A percentile compares a stretch with the other conserved stretches of the same genome.
Conservation (phyloP, 1,284 basidiomycete species). For the Paramarasmius palmivorus region DNA sequence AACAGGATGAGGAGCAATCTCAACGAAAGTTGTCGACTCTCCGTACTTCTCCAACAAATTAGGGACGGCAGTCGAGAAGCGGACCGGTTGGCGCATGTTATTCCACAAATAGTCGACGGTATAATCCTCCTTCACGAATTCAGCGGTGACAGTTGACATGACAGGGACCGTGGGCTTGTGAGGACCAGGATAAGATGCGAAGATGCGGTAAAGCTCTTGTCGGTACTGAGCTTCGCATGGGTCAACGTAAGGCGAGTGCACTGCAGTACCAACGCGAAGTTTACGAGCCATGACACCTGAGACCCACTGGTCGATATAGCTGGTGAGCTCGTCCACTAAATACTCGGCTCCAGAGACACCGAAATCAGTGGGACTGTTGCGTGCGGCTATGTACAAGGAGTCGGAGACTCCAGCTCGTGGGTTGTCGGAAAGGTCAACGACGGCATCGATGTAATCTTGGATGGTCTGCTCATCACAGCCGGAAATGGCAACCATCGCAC, state of each 20-base stretch:
- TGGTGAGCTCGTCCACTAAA: neutral
- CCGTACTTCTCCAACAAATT: neutral
- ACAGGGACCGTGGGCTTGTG: neutral
- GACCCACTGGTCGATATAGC: slow-evolving; percentile 1
- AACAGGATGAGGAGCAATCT: slow-evolving; percentile 11
- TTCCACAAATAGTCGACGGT: slow-evolving; percentile 6
- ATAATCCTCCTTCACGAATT: neutral
- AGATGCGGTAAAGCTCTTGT: slow-evolving; percentile 2
- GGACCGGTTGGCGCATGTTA: slow-evolving; percentile 8
- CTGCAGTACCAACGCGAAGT: slow-evolving; percentile 1
- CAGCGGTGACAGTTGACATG: slow-evolving; percentile 10
- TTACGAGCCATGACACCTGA: neutral
- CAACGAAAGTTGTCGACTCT: slow-evolving; percentile 4
- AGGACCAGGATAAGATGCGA: neutral
- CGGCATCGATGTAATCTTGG: slow-evolving; percentile 5
- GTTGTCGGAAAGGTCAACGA: neutral
- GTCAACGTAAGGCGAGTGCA: slow-evolving; percentile 4
- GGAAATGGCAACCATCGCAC: slow-evolving; percentile 1
- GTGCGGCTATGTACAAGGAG: neutral
- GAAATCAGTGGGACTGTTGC: slow-evolving; percentile 6
- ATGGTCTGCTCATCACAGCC: neutral
- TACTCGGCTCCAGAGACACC: slow-evolving; percentile 5
- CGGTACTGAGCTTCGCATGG: slow-evolving; percentile 1
- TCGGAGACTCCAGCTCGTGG: neutral
- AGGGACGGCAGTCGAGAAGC: neutral